Evolutionary conservation across 2,329 filamentous ascomycete species (phyloP), one percentile per base, ranked within the genome.

Genomic region (Thermothelomyces thermophilus): DNA sequence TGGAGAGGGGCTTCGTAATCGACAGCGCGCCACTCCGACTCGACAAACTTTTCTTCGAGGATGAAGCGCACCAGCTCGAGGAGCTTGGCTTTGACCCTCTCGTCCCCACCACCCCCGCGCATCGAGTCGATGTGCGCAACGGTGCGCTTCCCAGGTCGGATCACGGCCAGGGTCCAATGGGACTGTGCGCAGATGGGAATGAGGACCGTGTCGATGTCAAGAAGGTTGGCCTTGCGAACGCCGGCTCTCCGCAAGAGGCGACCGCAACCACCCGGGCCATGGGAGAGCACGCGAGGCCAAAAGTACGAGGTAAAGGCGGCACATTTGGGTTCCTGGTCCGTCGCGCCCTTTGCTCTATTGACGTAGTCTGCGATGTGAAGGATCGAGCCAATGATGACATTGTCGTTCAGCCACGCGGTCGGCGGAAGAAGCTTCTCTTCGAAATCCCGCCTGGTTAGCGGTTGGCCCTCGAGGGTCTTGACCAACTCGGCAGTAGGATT

Each of bases 81-180:
- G 24, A 73, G 72, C 3, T 70, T 63, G 5, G 61, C 57, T 11
- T 73, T 66, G 34, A 79, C 73, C 0, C 36, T 55, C 2, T 62
- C 43, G 7, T 65, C 50, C 43, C 63, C 62, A 1, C 66, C 62
- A 11, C 76, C 75, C 2, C 52, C 53, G 6, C 61, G 58, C 52
- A 89, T 70, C 3, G 82, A 86, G 66, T 90, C 86, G 54, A 89
- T 74, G 62, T 87, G 86, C 39, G 84, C 76, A 28, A 90, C 74
- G 0, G 73, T 78, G 36, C 74, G 73, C 41, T 74, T 74, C 13
- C 71, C 66, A 0, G 85, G 84, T 1, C 80, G 77, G 46, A 91
- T 74, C 11, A 85, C 76, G 3, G 87, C 67, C 11, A 90, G 67
- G 1, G 83, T 87, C 87, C 87, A 91, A 63, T 91, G 87, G 4